Evolutionary conservation across 2,329 filamentous ascomycete genomes (phyloP).

Genomic region (Paraphaeosphaeria minitans): DNA sequence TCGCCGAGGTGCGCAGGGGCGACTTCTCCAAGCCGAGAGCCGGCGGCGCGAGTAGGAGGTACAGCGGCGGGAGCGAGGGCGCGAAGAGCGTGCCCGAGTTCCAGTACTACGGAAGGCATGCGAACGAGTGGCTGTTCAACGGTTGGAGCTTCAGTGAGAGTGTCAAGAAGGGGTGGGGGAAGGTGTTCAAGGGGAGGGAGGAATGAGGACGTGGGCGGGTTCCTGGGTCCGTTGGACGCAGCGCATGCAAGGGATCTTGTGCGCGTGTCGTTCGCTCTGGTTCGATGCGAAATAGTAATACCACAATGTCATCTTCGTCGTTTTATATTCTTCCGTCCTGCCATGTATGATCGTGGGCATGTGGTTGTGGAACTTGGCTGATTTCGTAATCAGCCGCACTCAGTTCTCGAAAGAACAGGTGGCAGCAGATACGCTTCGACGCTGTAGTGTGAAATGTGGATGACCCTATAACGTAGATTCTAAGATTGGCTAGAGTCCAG

Average conservation of each 20-base stretch:
- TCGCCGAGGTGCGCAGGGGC: constrained; percentile 28
- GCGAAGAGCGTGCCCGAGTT: constrained; percentile 31
- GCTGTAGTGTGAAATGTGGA: too few relatives aligned
- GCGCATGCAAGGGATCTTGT: not conserved
- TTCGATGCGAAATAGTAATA: too few relatives aligned
- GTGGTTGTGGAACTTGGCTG: too few relatives aligned
- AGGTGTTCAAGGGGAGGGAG: constrained; percentile 24
- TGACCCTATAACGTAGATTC: too few relatives aligned
- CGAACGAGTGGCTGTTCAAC: constrained; percentile 47
- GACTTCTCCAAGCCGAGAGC: constrained; percentile 38
- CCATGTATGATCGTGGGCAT: too few relatives aligned
- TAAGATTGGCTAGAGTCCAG: too few relatives aligned
- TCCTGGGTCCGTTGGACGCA: not conserved
- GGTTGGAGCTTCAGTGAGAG: constrained; percentile 43
- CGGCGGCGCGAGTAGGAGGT: constrained; percentile 22
- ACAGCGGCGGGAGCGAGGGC: constrained; percentile 19
- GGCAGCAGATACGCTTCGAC: too few relatives aligned
- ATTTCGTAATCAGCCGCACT: too few relatives aligned
- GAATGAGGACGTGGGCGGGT: not conserved
- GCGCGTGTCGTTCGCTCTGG: too few relatives aligned
- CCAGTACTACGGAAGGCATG: constrained; percentile 43
- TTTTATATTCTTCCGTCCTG: too few relatives aligned
- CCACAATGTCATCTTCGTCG: too few relatives aligned
- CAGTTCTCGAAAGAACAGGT: too few relatives aligned
- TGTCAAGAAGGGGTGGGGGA: constrained; percentile 38